Percentiles rank a stretch among this genome's conserved stretches.
phyloP scores from a whole-genome alignment of 139 green algal species.

The Chlamydomonas applanata region DNA sequence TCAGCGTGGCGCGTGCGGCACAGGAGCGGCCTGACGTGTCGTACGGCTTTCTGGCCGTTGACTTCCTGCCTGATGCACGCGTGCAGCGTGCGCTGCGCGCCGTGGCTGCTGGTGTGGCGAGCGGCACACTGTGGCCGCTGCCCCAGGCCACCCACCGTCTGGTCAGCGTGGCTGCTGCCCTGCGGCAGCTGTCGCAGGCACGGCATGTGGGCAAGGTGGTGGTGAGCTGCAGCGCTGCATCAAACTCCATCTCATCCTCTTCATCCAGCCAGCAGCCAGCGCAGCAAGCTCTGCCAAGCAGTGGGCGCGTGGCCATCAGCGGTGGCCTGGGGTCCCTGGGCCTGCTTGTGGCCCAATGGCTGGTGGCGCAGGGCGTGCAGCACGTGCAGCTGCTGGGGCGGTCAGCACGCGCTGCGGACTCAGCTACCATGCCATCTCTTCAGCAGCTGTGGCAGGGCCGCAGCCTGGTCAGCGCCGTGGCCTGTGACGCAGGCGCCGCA shows the following conservation, averaged over 20 bases:
- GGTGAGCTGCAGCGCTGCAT: constrained; percentile 23
- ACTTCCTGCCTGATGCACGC: constrained; percentile 68
- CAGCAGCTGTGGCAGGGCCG: constrained; percentile 17
- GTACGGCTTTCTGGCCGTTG: constrained; percentile 77
- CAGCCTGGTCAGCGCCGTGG: constrained; percentile 8
- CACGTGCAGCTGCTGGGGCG: constrained; percentile 47
- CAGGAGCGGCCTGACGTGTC: constrained; percentile 71
- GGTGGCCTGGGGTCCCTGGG: constrained; percentile 60
- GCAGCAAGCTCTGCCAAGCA: background rate
- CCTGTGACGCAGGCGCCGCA: constrained; percentile 26
- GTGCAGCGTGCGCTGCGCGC: constrained; percentile 48
- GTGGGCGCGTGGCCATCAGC: constrained; percentile 46
- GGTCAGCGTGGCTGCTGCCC: constrained; percentile 28
- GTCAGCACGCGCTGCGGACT: constrained; percentile 31
- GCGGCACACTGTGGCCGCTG: constrained; percentile 29
- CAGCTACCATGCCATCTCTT: background rate
- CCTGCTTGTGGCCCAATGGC: constrained; percentile 46
- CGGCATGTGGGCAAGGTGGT: constrained; percentile 85
- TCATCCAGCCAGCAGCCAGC: background rate
- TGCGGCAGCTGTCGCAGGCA: constrained; percentile 67
- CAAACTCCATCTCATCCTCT: background rate
- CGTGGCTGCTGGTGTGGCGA: constrained; percentile 35
- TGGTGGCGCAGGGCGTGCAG: constrained; percentile 22
- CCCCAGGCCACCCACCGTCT: constrained; percentile 32
- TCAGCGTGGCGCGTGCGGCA: constrained; percentile 49